Evolutionary conservation across 352 stramenopile species (phyloP).

Genomic region (Thalassiosira livingstoniorum): DNA sequence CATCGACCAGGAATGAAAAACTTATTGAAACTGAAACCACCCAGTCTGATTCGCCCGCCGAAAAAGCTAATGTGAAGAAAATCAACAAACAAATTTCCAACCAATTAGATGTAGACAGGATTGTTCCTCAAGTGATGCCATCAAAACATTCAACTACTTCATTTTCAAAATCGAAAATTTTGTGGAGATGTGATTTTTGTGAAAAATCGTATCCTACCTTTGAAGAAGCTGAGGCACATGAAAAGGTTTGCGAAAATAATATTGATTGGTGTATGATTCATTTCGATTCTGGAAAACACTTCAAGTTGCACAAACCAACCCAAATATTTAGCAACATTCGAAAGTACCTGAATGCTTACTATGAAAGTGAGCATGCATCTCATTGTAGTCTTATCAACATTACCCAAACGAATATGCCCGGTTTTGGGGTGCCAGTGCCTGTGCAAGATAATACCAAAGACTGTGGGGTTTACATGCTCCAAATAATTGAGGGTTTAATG

Average conservation of each 20-base stretch:
- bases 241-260: slow-evolving; percentile 51
- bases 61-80: too few relatives aligned
- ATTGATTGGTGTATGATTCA: slow-evolving; percentile 56
- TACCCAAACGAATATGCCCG: slow-evolving; percentile 49
- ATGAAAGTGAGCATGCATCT: slow-evolving; percentile 46
- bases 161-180: neutral
- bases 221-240: slow-evolving; percentile 34
- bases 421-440: slow-evolving; percentile 83
- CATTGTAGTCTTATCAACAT: slow-evolving; percentile 31
- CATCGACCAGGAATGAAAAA: too few relatives aligned
- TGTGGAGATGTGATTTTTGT: slow-evolving; percentile 53
- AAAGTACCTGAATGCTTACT: slow-evolving; percentile 58
- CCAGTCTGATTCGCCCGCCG: too few relatives aligned
- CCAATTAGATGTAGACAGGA: neutral
- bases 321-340: slow-evolving; percentile 46
- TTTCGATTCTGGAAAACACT: slow-evolving; percentile 63
- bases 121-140: neutral
- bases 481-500: slow-evolving; percentile 56
- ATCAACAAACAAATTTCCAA: too few relatives aligned
- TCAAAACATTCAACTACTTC: neutral
- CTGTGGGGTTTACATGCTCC: slow-evolving; percentile 81
- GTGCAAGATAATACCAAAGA: slow-evolving; percentile 90
- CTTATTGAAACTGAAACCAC: too few relatives aligned
- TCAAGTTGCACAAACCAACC: slow-evolving; percentile 53
- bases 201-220: slow-evolving; percentile 1